phyloP scores from a whole-genome alignment of 768 basidiomycete genomes.

The Suillus brevipes region DNA sequence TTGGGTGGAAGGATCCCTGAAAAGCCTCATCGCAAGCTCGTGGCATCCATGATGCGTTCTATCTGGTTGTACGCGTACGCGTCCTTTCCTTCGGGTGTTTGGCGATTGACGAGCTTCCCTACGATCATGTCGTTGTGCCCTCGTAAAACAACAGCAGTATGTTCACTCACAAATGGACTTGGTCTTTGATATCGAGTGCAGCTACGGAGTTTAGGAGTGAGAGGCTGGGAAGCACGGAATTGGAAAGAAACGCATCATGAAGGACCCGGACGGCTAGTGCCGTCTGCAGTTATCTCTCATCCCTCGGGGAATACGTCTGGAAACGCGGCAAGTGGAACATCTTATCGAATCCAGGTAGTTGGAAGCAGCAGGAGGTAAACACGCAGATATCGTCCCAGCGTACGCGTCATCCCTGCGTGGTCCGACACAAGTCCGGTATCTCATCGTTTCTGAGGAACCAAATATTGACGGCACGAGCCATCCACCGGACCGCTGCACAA shows the following conservation, averaged over 20 bases:
- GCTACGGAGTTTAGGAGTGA: conserved; percentile 39
- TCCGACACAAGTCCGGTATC: conserved; percentile 56
- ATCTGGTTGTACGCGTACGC: conserved; percentile 63
- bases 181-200: conserved; percentile 67
- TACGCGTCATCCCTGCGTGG: conserved; percentile 49
- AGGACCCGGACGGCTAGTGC: conserved; percentile 65
- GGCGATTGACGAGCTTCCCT: conserved; percentile 54
- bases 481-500: conserved; percentile 84
- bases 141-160: conserved; percentile 67
- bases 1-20: conserved; percentile 1
- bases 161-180: conserved; percentile 68
- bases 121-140: conserved; percentile 49
- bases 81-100: conserved; percentile 58
- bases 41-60: conserved; percentile 53
- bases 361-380: conserved; percentile 85
- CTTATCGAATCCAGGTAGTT: conserved; percentile 35
- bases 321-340: conserved; percentile 62
- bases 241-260: conserved; percentile 51
- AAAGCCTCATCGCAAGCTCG: conserved; percentile 10
- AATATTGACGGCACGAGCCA: conserved; percentile 75
- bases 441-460: conserved; percentile 59
- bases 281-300: conserved; percentile 50
- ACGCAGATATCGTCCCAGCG: conserved; percentile 58
- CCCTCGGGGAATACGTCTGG: conserved; percentile 73
- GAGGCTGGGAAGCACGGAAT: neutral